Conservation (phyloP, 2,329 filamentous ascomycete species). For the Pseudopyrenochaeta lycopersici region DNA sequence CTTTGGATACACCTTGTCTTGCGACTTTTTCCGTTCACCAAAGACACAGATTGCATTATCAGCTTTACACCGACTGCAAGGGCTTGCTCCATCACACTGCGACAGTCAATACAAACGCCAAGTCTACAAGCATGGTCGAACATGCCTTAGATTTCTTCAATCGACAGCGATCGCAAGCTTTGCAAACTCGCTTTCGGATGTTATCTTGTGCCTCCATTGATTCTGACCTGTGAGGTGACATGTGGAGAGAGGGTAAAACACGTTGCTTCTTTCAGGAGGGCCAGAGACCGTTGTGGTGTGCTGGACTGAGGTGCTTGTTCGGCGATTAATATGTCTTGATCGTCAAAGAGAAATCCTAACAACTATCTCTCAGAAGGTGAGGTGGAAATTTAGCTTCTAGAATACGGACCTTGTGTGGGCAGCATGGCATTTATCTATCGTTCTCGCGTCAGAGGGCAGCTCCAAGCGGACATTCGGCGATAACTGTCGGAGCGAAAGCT, state of each 20-base stretch:
- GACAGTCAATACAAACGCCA: constrained; percentile 13
- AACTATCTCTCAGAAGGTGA: constrained; percentile 11
- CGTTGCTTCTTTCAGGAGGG: background rate
- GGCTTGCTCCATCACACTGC: constrained; percentile 68
- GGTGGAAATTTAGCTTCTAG: constrained; percentile 37
- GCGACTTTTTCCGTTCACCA: constrained; percentile 71
- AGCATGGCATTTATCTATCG: constrained; percentile 49
- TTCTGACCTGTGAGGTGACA: constrained; percentile 47
- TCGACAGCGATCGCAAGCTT: constrained; percentile 72
- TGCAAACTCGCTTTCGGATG: constrained; percentile 70
- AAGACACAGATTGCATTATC: constrained; percentile 73
- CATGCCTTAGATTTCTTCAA: constrained; percentile 72
- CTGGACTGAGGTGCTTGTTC: constrained; percentile 4
- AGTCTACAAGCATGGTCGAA: background rate
- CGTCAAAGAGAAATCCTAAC: constrained; percentile 7
- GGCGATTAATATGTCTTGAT: constrained; percentile 11
- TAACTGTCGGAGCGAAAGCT: constrained; percentile 33
- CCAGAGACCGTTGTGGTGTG: background rate
- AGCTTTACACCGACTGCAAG: constrained; percentile 68
- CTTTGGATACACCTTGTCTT: constrained; percentile 75
- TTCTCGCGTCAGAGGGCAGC: constrained; percentile 46
- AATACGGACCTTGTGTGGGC: constrained; percentile 42
- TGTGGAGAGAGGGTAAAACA: constrained; percentile 15
- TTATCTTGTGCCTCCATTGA: constrained; percentile 56
- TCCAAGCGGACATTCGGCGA: constrained; percentile 49